Percentiles rank a stretch among this genome's conserved stretches.
These are phyloP conservation scores for Cornus kousa DNA, from an alignment of 148 eudicot species.

Conservation along the genomic window DNA sequence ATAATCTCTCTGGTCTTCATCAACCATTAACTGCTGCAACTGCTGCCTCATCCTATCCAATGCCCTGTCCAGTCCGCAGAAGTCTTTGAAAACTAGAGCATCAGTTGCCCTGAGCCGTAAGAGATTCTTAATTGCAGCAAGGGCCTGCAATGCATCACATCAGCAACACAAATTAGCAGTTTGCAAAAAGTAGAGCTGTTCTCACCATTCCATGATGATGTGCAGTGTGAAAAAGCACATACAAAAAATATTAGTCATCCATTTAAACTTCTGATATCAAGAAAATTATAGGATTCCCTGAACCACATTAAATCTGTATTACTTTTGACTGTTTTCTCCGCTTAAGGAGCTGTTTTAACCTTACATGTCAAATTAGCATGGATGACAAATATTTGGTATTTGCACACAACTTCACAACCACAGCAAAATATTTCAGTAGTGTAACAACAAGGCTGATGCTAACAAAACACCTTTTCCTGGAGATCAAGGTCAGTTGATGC, in stretches of 20 bases:
- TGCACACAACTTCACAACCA: too few relatives aligned
- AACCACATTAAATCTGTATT: neutral
- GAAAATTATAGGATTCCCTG: neutral
- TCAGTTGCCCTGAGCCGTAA: constrained; percentile 53
- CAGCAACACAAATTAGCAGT: constrained; percentile 10
- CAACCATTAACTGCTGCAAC: constrained; percentile 57
- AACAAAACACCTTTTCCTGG: constrained; percentile 70
- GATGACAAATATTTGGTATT: neutral
- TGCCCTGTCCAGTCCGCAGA: constrained; percentile 61
- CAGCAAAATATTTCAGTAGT: neutral
- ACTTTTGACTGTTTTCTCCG: neutral
- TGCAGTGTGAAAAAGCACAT: neutral
- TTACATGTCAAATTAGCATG: neutral
- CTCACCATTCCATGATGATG: neutral
- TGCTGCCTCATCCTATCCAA: constrained; percentile 60
- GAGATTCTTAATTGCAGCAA: constrained; percentile 62
- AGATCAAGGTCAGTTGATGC: constrained; percentile 74
- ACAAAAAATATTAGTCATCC: neutral
- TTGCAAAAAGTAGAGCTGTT: constrained; percentile 6
- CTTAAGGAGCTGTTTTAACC: neutral
- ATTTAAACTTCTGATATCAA: neutral
- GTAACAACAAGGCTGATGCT: neutral
- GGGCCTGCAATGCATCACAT: constrained; percentile 50
- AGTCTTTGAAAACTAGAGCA: constrained; percentile 53
- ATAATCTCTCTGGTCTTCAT: constrained; percentile 51